Evolutionary conservation across 192 early-diverging fungal genomes (phyloP).

Genomic region (Thoreauomyces humboldtii): DNA sequence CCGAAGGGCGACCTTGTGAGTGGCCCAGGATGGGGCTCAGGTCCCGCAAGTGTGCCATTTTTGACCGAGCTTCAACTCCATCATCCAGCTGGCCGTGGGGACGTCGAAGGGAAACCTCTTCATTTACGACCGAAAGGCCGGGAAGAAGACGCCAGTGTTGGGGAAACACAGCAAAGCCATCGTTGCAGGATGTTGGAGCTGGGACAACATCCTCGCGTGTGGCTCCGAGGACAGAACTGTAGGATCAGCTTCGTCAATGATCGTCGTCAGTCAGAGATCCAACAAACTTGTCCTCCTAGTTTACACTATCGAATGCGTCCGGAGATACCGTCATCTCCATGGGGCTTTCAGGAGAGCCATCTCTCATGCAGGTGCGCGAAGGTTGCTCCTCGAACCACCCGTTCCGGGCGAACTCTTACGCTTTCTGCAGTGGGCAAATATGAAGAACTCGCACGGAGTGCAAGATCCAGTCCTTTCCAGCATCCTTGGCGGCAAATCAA

Average conservation of each 20-base stretch:
- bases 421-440: conserved; percentile 25
- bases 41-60: too few species aligned
- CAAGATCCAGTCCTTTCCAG: conserved; percentile 37
- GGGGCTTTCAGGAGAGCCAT: conserved; percentile 45
- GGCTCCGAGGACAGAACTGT: conserved; percentile 48
- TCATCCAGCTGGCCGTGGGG: conserved; percentile 40
- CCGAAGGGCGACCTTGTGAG: conserved; percentile 38
- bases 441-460: conserved; percentile 13
- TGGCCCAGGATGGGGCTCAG: background rate
- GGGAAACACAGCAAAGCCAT: conserved; percentile 57
- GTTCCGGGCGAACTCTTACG: background rate
- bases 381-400: background rate
- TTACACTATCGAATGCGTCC: conserved; percentile 45
- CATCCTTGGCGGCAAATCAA: conserved; percentile 37
- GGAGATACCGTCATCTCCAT: conserved; percentile 52
- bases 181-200: conserved; percentile 35
- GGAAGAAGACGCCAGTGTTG: conserved; percentile 46
- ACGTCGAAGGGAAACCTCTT: conserved; percentile 52
- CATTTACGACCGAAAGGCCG: conserved; percentile 35
- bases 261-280: background rate
- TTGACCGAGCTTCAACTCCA: background rate
- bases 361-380: conserved; percentile 36
- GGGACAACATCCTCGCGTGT: conserved; percentile 47
- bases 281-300: conserved; percentile 21
- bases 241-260: too few species aligned